Percentiles rank a stretch among this genome's conserved stretches.
These are phyloP conservation scores for Spergularia marina DNA, from an alignment of 148 eudicot species.

Conservation along the genomic window DNA sequence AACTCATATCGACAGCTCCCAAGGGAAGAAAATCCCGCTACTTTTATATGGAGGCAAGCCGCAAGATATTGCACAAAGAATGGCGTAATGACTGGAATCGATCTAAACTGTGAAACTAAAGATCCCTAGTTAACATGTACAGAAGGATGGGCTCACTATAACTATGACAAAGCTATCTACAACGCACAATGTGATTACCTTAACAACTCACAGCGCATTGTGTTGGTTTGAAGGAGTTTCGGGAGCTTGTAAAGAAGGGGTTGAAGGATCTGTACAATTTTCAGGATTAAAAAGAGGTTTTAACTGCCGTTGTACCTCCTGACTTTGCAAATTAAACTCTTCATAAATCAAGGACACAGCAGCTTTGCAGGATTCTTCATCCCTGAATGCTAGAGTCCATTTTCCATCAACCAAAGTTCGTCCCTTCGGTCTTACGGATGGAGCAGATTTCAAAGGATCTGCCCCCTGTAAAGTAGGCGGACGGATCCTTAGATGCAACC, in stretches of 20 bases:
- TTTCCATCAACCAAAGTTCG: constrained; percentile 82
- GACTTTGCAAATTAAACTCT: constrained; percentile 48
- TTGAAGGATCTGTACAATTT: constrained; percentile 32
- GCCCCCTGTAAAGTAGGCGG: constrained; percentile 57
- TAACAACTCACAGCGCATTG: constrained; percentile 25
- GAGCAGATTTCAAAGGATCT: constrained; percentile 37
- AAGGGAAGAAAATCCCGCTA: neutral
- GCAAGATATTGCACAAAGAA: constrained; percentile 30
- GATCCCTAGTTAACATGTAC: constrained; percentile 36
- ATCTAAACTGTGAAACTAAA: constrained; percentile 38
- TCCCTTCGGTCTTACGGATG: constrained; percentile 44
- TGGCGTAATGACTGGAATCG: constrained; percentile 25
- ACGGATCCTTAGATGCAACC: constrained; percentile 96
- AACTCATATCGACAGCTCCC: constrained; percentile 11
- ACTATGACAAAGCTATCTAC: constrained; percentile 29
- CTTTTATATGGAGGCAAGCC: constrained; percentile 6
- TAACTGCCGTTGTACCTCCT: constrained; percentile 67
- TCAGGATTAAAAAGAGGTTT: constrained; percentile 56
- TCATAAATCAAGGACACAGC: constrained; percentile 65
- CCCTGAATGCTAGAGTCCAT: constrained; percentile 96
- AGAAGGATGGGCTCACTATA: constrained; percentile 27
- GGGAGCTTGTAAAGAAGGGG: constrained; percentile 13
- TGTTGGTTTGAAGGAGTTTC: constrained; percentile 31
- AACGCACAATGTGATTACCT: neutral
- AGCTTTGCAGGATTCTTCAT: constrained; percentile 62